phyloP scores from a whole-genome alignment of 2,329 filamentous ascomycete genomes.

The Xenosphaeropsis pyriputrescens region DNA sequence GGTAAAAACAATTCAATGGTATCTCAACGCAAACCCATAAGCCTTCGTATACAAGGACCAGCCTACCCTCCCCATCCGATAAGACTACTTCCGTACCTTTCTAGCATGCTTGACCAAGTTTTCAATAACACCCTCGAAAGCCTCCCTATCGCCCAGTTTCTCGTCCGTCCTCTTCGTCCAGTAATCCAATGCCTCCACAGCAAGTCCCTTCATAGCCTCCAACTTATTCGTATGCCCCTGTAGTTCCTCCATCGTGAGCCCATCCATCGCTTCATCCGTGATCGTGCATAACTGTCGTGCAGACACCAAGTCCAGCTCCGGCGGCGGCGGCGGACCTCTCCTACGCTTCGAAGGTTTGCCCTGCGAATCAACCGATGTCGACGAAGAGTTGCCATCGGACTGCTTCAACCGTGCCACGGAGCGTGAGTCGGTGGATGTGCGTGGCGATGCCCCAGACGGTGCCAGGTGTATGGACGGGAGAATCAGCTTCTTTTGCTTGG shows the following conservation, averaged over 20 bases:
- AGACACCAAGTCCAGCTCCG: constrained; percentile 64
- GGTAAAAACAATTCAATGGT: too few relatives aligned
- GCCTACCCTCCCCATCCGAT: too few relatives aligned
- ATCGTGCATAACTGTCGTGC: constrained; percentile 69
- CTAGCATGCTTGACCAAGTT: constrained; percentile 86
- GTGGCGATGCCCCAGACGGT: constrained; percentile 32
- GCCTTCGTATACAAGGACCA: too few relatives aligned
- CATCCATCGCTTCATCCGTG: constrained; percentile 68
- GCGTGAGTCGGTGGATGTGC: constrained; percentile 37
- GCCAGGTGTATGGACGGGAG: constrained; percentile 58
- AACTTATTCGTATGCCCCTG: constrained; percentile 55
- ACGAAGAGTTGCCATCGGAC: constrained; percentile 33
- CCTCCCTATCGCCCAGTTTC: constrained; percentile 79
- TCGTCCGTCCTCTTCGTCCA: constrained; percentile 81
- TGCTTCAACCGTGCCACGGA: constrained; percentile 14
- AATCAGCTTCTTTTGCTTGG: constrained; percentile 94
- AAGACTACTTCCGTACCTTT: constrained; percentile 56
- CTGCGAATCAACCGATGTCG: constrained; percentile 43
- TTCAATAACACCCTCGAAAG: constrained; percentile 93
- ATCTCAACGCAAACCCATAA: too few relatives aligned
- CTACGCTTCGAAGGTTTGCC: constrained; percentile 31
- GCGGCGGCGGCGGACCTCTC: constrained; percentile 50
- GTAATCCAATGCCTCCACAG: constrained; percentile 68
- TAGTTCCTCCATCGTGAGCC: constrained; percentile 68
- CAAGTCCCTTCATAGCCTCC: constrained; percentile 52